Base-by-base conservation (phyloP, 805 yeast species). In the Wickerhamomyces hampshirensis region DNA sequence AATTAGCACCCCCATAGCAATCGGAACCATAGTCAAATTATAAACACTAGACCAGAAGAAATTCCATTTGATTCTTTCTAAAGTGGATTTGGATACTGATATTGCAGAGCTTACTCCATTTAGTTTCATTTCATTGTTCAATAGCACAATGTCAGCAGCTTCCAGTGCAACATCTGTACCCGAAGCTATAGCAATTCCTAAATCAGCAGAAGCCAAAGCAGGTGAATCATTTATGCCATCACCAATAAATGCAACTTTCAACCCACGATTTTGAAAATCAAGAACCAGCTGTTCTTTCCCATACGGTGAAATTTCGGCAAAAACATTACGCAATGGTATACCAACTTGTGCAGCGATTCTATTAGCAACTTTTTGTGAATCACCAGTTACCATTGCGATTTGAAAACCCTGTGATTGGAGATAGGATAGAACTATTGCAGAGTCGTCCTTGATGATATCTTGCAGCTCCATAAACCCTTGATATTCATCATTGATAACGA, bases 221-320 rank as follows among this genome's bases (percentile, higher is more conserved):
- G 98, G 97, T 0, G 98, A 95, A 57, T 93, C 99, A 59, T 93
- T 93, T 47, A 93, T 85, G 41, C 99, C 99, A 62, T 93, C 99
- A 26, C 99, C 99, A 16, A 93, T 81, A 68, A 94, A 88, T 5
- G 89, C 91, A 28, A 93, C 81, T 13, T 67, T 63, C 9, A 62
- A 50, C 2, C 65, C 66, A 4, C 48, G 48, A 11, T 48, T 58
- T 51, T 80, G 84, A 37, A 86, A 62, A 33, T 69, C 66, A 28
- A 63, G 61, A 16, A 93, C 77, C 23, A 86, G 68, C 21, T 71
- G 71, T 38, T 85, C 79, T 60, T 93, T 93, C 36, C 81, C 83
- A 12, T 71, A 64, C 0, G 98, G 98, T 1, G 82, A 66, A 3
- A 86, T 77, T 41, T 80, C 86, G 31, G 91, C 79, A 66, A 76